These are phyloP conservation scores for Microthyrium microscopicum DNA, from an alignment of 2,329 filamentous ascomycete genomes.

Conservation along the genomic window DNA sequence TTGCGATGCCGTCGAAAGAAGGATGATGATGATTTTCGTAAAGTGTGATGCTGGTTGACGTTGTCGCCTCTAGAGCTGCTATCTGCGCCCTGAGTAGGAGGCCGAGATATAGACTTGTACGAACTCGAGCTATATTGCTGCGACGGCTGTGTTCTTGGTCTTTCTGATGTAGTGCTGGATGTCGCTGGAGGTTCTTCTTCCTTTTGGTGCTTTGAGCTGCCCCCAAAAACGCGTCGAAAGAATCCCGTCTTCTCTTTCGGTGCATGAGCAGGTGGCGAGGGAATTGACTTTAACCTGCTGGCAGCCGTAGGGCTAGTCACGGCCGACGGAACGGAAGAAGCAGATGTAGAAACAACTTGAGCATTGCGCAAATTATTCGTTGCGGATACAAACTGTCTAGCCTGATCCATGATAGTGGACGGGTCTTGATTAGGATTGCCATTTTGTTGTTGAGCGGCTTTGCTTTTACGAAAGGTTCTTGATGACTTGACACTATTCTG, in stretches of 20 bases:
- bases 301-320: slow-evolving; percentile 33
- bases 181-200: slow-evolving; percentile 9
- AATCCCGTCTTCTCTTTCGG: slow-evolving; percentile 61
- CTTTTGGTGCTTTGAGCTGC: slow-evolving; percentile 38
- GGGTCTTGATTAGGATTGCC: slow-evolving; percentile 22
- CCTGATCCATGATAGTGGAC: slow-evolving; percentile 26
- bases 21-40: slow-evolving; percentile 68
- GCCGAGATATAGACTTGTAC: slow-evolving; percentile 6
- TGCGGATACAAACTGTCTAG: slow-evolving; percentile 31
- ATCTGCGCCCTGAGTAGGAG: slow-evolving; percentile 3
- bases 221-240: slow-evolving; percentile 74
- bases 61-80: slow-evolving; percentile 11
- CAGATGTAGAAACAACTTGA: too few species aligned
- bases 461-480: slow-evolving; percentile 26
- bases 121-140: slow-evolving; percentile 7
- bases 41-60: slow-evolving; percentile 10
- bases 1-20: slow-evolving; percentile 92
- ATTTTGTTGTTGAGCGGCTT: too few species aligned
- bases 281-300: slow-evolving; percentile 24
- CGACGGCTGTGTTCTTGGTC: slow-evolving; percentile 13
- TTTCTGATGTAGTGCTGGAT: background rate
- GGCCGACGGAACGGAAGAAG: slow-evolving; percentile 24
- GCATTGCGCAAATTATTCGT: slow-evolving; percentile 21
- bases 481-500: slow-evolving; percentile 44
- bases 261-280: slow-evolving; percentile 9